A percentile compares a stretch with the other conserved stretches of the same genome.
These are phyloP conservation scores for Boletus reticulatus DNA, from an alignment of 768 basidiomycete species.

Conservation along the genomic window DNA sequence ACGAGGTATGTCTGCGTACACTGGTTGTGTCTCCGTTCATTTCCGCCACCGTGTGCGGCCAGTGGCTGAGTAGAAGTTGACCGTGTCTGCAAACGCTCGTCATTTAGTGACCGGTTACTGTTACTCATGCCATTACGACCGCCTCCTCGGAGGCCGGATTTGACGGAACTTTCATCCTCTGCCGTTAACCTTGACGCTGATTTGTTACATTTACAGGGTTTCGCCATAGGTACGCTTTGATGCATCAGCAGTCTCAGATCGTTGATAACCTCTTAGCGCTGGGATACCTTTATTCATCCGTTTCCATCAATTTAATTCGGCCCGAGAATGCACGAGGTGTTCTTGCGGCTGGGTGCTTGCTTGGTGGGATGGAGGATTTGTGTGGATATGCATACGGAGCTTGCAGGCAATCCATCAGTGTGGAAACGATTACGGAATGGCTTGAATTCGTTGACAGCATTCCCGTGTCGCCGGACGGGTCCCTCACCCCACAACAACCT, in stretches of 20 bases:
- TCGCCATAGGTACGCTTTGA: slow-evolving; percentile 59
- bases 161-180: slow-evolving; percentile 13
- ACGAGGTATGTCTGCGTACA: slow-evolving; percentile 58
- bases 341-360: slow-evolving; percentile 79
- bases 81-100: slow-evolving; percentile 15
- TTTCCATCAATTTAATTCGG: slow-evolving; percentile 64
- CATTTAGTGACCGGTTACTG: slow-evolving; percentile 15
- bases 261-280: slow-evolving; percentile 49
- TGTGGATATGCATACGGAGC: slow-evolving; percentile 75
- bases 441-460: slow-evolving; percentile 69
- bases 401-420: slow-evolving; percentile 72
- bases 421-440: slow-evolving; percentile 75
- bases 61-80: slow-evolving; percentile 16
- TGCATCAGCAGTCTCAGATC: slow-evolving; percentile 3
- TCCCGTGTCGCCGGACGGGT: slow-evolving; percentile 48
- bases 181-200: slow-evolving; percentile 15
- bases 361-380: slow-evolving; percentile 87
- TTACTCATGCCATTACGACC: slow-evolving; percentile 15
- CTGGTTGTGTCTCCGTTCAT: slow-evolving; percentile 27
- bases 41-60: slow-evolving; percentile 29
- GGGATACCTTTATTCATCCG: slow-evolving; percentile 76
- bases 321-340: slow-evolving; percentile 82
- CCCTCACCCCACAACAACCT: slow-evolving; percentile 42
- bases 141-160: slow-evolving; percentile 22
- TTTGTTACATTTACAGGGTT: slow-evolving; percentile 46